These are phyloP conservation scores for Escovopsis weberi DNA, from an alignment of 2,329 filamentous ascomycete species.

Conservation along the genomic window DNA sequence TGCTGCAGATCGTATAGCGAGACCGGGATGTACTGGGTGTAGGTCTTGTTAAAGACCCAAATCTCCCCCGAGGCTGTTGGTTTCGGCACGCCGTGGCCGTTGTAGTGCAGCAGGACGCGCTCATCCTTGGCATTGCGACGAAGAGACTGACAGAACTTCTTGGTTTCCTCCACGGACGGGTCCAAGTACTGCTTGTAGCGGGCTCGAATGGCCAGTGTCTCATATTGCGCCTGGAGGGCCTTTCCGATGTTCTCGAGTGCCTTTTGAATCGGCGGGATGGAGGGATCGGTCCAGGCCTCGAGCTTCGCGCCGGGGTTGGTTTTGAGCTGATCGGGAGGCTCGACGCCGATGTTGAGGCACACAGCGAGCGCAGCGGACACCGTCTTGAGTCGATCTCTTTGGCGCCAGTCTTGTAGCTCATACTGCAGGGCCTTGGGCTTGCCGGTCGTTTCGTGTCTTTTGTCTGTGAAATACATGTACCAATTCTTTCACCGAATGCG, in stretches of 20 bases:
- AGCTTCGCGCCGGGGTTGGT: conserved; percentile 86
- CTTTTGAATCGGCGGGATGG: conserved; percentile 64
- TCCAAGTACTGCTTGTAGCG: conserved; percentile 95
- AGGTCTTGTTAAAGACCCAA: conserved; percentile 98
- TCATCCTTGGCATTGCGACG: conserved; percentile 91
- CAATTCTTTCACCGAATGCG: conserved; percentile 50
- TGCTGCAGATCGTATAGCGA: conserved; percentile 89
- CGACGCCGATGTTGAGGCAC: conserved; percentile 93
- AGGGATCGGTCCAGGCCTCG: conserved; percentile 94
- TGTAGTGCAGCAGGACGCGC: conserved; percentile 94
- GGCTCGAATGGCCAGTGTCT: conserved; percentile 87
- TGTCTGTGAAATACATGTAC: conserved; percentile 99
- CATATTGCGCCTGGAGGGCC: conserved; percentile 89
- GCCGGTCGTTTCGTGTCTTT: conserved; percentile 87
- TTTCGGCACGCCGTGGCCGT: conserved; percentile 92
- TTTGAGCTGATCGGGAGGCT: conserved; percentile 92
- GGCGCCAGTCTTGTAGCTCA: conserved; percentile 83
- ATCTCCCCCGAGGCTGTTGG: conserved; percentile 93
- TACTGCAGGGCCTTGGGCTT: conserved; percentile 57
- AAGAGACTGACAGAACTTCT: conserved; percentile 85
- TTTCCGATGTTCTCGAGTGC: conserved; percentile 92
- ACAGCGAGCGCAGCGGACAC: conserved; percentile 89
- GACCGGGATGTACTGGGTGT: conserved; percentile 96
- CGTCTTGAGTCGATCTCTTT: conserved; percentile 91
- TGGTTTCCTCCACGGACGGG: conserved; percentile 91